Percentiles rank a stretch among this genome's conserved stretches.
phyloP scores from a whole-genome alignment of 768 basidiomycete species.

The Chalciporus piperatus region DNA sequence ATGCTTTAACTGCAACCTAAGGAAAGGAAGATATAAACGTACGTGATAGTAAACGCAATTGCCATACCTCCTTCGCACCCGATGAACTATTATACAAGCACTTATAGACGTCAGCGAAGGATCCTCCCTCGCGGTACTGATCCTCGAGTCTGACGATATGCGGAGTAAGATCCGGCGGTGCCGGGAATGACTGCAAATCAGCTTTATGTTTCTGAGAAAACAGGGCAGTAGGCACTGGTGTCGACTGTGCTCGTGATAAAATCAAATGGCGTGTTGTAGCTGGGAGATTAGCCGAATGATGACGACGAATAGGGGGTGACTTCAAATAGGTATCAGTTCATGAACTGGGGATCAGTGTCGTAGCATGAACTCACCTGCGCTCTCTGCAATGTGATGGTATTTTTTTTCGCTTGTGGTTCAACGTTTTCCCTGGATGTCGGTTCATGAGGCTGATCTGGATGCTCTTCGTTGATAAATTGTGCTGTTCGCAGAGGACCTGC shows the following conservation, averaged over 20 bases:
- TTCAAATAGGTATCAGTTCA: too few relatives aligned
- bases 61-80: background rate
- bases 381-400: background rate
- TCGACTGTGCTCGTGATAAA: too few relatives aligned
- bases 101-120: conserved; percentile 4
- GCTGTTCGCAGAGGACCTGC: background rate
- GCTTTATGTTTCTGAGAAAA: too few relatives aligned
- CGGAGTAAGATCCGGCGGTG: conserved; percentile 6
- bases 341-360: too few relatives aligned
- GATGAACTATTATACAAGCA: background rate
- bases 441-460: background rate
- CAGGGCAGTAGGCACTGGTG: background rate
- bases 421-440: background rate
- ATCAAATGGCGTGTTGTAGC: too few relatives aligned
- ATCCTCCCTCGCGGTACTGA: background rate
- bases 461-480: background rate
- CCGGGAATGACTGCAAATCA: background rate
- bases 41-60: background rate
- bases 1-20: background rate
- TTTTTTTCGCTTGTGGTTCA: background rate
- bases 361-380: too few relatives aligned
- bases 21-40: background rate
- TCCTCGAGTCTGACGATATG: background rate
- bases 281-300: too few relatives aligned
- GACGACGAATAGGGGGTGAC: too few relatives aligned